Evolutionary conservation across 2,329 filamentous ascomycete species (phyloP).

Genomic region (Colletotrichum coccodes): DNA sequence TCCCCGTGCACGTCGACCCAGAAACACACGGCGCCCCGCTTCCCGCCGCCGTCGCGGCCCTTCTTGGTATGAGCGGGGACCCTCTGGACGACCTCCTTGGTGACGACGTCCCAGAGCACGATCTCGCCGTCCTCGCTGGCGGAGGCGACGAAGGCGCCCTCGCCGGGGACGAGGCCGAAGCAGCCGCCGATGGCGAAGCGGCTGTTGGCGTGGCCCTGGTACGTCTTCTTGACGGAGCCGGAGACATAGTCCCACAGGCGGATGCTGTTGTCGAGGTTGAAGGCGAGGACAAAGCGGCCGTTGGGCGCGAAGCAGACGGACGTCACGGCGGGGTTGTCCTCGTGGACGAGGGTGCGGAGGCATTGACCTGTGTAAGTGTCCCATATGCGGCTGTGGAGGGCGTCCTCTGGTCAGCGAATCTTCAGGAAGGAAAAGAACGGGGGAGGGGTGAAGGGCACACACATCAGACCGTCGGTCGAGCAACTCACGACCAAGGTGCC

Average conservation of each 20-base stretch:
- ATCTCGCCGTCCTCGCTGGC: slow-evolving; percentile 90
- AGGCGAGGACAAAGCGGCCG: slow-evolving; percentile 91
- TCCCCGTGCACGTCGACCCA: slow-evolving; percentile 71
- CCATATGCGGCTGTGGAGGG: slow-evolving; percentile 78
- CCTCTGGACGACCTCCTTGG: slow-evolving; percentile 83
- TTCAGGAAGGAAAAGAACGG: not conserved
- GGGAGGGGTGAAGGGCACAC: slow-evolving; percentile 44
- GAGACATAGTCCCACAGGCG: slow-evolving; percentile 96
- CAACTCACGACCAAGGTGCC: slow-evolving; percentile 93
- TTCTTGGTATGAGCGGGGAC: slow-evolving; percentile 56
- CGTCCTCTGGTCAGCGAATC: slow-evolving; percentile 11
- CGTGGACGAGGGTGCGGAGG: slow-evolving; percentile 92
- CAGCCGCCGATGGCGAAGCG: slow-evolving; percentile 87
- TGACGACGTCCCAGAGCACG: slow-evolving; percentile 89
- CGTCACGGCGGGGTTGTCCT: slow-evolving; percentile 91
- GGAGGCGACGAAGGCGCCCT: slow-evolving; percentile 74
- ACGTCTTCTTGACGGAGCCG: slow-evolving; percentile 93
- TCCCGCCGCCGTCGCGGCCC: not conserved
- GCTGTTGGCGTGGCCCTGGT: slow-evolving; percentile 89
- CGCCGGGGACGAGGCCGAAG: slow-evolving; percentile 70
- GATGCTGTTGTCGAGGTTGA: slow-evolving; percentile 89
- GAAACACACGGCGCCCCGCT: slow-evolving; percentile 65
- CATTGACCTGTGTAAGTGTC: slow-evolving; percentile 96
- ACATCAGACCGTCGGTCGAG: slow-evolving; percentile 90
- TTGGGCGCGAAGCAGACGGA: slow-evolving; percentile 95